These are phyloP conservation scores for Neurospora hispaniola DNA, from an alignment of 495 filamentous ascomycete genomes.

Conservation along the genomic window DNA sequence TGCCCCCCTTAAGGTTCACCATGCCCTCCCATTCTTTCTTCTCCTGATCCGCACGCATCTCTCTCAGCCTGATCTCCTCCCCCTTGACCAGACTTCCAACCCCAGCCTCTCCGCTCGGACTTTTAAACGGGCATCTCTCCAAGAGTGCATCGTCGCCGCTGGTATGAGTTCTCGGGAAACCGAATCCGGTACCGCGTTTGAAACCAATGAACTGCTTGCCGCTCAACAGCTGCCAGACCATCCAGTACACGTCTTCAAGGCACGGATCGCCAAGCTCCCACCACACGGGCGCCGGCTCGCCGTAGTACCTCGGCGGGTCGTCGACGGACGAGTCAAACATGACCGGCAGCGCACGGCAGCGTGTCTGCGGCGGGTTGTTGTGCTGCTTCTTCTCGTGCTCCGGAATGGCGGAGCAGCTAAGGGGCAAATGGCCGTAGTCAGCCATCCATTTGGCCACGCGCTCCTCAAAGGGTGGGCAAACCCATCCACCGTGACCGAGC, in stretches of 20 bases:
- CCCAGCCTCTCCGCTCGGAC: slow-evolving; percentile 10
- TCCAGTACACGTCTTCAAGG: slow-evolving; percentile 19
- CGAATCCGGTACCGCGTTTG: slow-evolving; percentile 12
- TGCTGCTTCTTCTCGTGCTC: slow-evolving; percentile 1
- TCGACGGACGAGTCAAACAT: slow-evolving; percentile 7
- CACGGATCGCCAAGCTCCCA: slow-evolving; percentile 10
- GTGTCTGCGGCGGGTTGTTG: slow-evolving; percentile 1
- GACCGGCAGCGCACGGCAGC: slow-evolving; percentile 4
- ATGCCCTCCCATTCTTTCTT: neutral
- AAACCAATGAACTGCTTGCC: slow-evolving; percentile 16
- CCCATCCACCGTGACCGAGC: slow-evolving; percentile 14
- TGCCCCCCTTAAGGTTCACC: neutral
- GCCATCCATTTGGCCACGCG: slow-evolving; percentile 8
- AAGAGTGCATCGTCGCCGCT: neutral
- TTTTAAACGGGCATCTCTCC: slow-evolving; percentile 9
- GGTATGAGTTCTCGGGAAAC: neutral
- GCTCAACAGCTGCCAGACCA: slow-evolving; percentile 15
- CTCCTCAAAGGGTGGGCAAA: slow-evolving; percentile 16
- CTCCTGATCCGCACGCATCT: neutral
- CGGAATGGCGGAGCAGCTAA: neutral
- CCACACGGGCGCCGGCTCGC: slow-evolving; percentile 14
- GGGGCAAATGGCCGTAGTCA: neutral
- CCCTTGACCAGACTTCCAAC: neutral
- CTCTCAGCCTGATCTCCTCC: neutral
- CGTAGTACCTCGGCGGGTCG: slow-evolving; percentile 6